Evolutionary conservation across 2,329 filamentous ascomycete species (phyloP).

Genomic region (Aspergillus caelatus): DNA sequence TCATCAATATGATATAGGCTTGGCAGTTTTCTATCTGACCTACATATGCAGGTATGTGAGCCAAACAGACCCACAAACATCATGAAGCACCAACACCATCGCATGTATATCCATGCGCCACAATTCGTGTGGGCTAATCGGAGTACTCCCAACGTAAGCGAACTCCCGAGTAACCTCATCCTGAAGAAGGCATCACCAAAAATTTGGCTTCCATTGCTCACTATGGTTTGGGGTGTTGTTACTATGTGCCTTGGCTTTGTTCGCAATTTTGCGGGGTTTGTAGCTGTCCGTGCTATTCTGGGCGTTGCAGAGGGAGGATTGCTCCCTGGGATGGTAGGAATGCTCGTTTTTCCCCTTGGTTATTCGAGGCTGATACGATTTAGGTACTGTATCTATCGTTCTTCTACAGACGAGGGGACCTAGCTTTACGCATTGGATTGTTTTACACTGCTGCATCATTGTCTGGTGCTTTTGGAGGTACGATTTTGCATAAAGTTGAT

Average conservation of each 20-base stretch:
- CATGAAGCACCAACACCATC: background rate
- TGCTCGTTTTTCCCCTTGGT: background rate
- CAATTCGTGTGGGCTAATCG: background rate
- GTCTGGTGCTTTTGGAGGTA: constrained; percentile 65
- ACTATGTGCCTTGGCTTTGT: constrained; percentile 49
- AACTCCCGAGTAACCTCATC: constrained; percentile 66
- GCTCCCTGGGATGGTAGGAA: constrained; percentile 65
- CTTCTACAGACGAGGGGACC: constrained; percentile 62
- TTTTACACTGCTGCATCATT: constrained; percentile 70
- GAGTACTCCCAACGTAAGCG: constrained; percentile 43
- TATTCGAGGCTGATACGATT: background rate
- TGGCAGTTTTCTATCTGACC: constrained; percentile 65
- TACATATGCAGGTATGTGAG: constrained; percentile 58
- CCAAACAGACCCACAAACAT: background rate
- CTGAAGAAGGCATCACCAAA: constrained; percentile 63
- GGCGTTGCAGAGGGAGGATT: constrained; percentile 67
- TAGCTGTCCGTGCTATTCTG: constrained; percentile 63
- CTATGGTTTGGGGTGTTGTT: constrained; percentile 60
- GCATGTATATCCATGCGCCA: background rate
- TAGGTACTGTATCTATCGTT: constrained; percentile 66
- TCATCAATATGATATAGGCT: constrained; percentile 65
- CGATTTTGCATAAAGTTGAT: background rate
- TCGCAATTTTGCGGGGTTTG: constrained; percentile 55
- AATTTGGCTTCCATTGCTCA: constrained; percentile 63
- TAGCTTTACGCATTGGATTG: constrained; percentile 66